A percentile compares a stretch with the other conserved stretches of the same genome.
Conservation (phyloP, 2,329 filamentous ascomycete species). For the Akanthomyces muscarius region DNA sequence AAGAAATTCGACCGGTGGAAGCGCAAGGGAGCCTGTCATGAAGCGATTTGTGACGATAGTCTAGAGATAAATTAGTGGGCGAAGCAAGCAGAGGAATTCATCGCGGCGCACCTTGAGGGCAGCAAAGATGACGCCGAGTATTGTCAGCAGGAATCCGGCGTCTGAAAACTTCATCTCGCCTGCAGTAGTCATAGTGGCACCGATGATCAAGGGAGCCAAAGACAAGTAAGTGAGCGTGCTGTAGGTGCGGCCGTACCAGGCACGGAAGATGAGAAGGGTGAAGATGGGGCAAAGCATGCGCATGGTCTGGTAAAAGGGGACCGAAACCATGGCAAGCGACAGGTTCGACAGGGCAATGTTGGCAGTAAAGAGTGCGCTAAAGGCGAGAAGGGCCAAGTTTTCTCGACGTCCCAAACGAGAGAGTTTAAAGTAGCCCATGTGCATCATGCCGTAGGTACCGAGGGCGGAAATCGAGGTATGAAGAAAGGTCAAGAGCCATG, state of each 20-base stretch:
- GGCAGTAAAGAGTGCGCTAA: slow-evolving; percentile 58
- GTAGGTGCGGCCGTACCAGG: slow-evolving; percentile 53
- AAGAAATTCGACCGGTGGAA: slow-evolving; percentile 58
- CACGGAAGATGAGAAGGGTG: slow-evolving; percentile 57
- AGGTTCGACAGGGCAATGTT: slow-evolving; percentile 63
- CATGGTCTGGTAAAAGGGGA: slow-evolving; percentile 64
- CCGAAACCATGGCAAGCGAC: slow-evolving; percentile 57
- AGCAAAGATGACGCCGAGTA: slow-evolving; percentile 51
- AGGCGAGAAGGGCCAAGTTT: slow-evolving; percentile 52
- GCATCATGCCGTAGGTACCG: slow-evolving; percentile 52
- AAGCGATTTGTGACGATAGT: slow-evolving; percentile 61
- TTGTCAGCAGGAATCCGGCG: slow-evolving; percentile 51
- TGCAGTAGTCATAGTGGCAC: slow-evolving; percentile 56
- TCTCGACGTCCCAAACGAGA: slow-evolving; percentile 49
- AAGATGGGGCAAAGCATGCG: slow-evolving; percentile 59
- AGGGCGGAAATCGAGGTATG: slow-evolving; percentile 54
- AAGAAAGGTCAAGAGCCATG: slow-evolving; percentile 57
- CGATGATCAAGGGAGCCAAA: slow-evolving; percentile 56
- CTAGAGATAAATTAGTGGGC: slow-evolving; percentile 27
- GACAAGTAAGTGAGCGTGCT: slow-evolving; percentile 54
- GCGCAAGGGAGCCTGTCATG: slow-evolving; percentile 56
- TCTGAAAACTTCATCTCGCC: slow-evolving; percentile 62
- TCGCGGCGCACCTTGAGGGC: slow-evolving; percentile 46
- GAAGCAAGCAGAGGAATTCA: background rate
- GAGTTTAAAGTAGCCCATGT: slow-evolving; percentile 49